These are phyloP conservation scores for Hyparrhenia diplandra DNA, from an alignment of 176 grass and related monocot genomes.

Conservation along the genomic window DNA sequence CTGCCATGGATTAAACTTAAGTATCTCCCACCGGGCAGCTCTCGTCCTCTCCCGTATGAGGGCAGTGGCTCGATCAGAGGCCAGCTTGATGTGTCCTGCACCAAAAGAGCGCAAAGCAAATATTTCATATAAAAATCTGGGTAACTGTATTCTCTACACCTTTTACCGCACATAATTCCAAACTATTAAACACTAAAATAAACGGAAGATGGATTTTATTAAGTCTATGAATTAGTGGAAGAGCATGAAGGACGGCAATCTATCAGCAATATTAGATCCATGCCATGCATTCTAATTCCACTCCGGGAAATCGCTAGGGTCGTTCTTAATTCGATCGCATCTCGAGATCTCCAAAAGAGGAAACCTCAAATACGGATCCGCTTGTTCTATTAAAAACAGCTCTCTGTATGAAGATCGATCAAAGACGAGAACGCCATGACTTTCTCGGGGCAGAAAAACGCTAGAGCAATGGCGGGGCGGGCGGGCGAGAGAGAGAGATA, in stretches of 20 bases:
- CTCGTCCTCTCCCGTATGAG: constrained; percentile 85
- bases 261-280: not conserved
- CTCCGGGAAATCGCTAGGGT: not conserved
- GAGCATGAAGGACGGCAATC: not conserved
- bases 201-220: not conserved
- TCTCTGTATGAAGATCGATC: not conserved
- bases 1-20: constrained; percentile 87
- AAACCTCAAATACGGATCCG: not conserved
- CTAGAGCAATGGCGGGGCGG: not conserved
- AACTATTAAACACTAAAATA: not conserved
- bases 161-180: not conserved
- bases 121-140: not conserved
- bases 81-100: constrained; percentile 77
- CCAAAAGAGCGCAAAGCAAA: not conserved
- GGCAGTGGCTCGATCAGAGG: constrained; percentile 77
- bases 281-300: not conserved
- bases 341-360: constrained; percentile 9
- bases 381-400: not conserved
- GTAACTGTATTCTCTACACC: not conserved
- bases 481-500: no score
- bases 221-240: not conserved
- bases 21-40: constrained; percentile 81
- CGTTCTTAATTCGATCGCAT: not conserved
- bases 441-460: not conserved
- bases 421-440: not conserved